Conservation (phyloP, 2,329 filamentous ascomycete species). For the Fusarium sp. region DNA sequence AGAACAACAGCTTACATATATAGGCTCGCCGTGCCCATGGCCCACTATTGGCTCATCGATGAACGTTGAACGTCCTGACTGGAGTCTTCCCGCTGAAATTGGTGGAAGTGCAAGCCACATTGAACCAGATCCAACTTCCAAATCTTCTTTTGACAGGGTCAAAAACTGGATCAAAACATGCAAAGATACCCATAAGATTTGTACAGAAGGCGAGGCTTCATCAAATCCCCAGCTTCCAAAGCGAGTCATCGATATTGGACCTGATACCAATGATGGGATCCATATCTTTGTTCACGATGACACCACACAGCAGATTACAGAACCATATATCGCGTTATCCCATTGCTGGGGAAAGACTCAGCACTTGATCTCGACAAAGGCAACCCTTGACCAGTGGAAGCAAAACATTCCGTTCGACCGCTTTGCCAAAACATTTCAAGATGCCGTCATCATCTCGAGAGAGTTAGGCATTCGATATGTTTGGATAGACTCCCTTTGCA, state of each 20-base stretch:
- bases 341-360: constrained; percentile 37
- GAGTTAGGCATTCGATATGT: constrained; percentile 35
- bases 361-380: constrained; percentile 13
- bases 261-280: constrained; percentile 25
- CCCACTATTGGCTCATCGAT: constrained; percentile 29
- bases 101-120: constrained; percentile 29
- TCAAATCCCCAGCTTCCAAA: constrained; percentile 22
- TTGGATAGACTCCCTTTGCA: constrained; percentile 44
- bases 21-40: constrained; percentile 30
- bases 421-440: constrained; percentile 32
- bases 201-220: constrained; percentile 15
- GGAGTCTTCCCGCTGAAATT: neutral
- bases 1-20: neutral
- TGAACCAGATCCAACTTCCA: constrained; percentile 18
- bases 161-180: constrained; percentile 33
- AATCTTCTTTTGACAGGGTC: constrained; percentile 15
- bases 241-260: constrained; percentile 32
- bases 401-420: constrained; percentile 27
- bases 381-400: constrained; percentile 27
- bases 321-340: constrained; percentile 34
- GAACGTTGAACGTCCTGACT: constrained; percentile 9
- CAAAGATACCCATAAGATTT: constrained; percentile 19
- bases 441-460: constrained; percentile 29
- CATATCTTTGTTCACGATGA: constrained; percentile 26
- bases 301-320: neutral